Evolutionary conservation across 306 rosid genomes (phyloP).

Genomic region (Cicer yamashitae): DNA sequence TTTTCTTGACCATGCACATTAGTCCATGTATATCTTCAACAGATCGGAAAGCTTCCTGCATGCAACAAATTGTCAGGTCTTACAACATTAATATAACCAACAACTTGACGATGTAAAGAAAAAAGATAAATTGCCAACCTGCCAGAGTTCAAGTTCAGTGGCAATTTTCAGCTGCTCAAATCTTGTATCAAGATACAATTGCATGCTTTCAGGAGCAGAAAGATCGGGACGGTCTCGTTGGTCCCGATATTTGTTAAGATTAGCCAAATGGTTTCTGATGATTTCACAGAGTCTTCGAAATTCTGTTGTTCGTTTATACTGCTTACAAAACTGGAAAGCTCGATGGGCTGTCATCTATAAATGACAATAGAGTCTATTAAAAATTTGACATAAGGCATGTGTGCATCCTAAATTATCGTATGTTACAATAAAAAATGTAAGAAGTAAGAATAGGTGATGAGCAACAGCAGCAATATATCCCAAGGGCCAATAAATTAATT

Average conservation of each 20-base stretch:
- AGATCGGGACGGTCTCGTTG: constrained; percentile 96
- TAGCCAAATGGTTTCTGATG: constrained; percentile 85
- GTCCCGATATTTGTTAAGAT: constrained; percentile 91
- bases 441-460: constrained; percentile 10
- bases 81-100: not conserved
- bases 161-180: constrained; percentile 97
- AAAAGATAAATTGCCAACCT: constrained; percentile 56
- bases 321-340: constrained; percentile 99
- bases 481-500: not conserved
- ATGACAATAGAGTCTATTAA: constrained; percentile 13
- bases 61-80: constrained; percentile 9
- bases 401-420: not conserved
- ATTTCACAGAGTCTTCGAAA: constrained; percentile 94
- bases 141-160: constrained; percentile 95
- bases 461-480: constrained; percentile 6
- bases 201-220: constrained; percentile 89
- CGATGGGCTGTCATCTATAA: constrained; percentile 99
- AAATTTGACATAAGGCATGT: not conserved
- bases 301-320: constrained; percentile 90
- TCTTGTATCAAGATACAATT: constrained; percentile 91
- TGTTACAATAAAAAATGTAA: not conserved
- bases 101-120: not conserved
- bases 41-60: constrained; percentile 98
- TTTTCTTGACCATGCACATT: constrained; percentile 97
- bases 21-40: constrained; percentile 94